Evolutionary conservation across 2,329 filamentous ascomycete genomes (phyloP).

Genomic region (Atkinsonella hypoxylon): DNA sequence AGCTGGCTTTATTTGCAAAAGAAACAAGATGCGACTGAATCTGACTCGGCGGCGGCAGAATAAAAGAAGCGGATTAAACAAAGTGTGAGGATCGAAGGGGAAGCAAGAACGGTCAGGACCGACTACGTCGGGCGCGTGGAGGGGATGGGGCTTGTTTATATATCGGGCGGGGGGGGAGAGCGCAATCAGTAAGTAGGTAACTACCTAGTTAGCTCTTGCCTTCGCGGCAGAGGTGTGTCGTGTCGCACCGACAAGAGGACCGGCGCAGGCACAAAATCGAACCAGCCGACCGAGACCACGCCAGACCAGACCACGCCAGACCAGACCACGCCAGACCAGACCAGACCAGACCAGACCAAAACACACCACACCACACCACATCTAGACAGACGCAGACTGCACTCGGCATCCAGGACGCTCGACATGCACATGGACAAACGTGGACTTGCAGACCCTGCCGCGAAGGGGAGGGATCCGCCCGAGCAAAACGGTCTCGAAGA

Average conservation of each 20-base stretch:
- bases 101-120: constrained; percentile 21
- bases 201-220: constrained; percentile 6
- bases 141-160: constrained; percentile 47
- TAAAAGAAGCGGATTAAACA: constrained; percentile 14
- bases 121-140: constrained; percentile 40
- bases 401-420: neutral
- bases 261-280: neutral
- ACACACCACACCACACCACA: neutral
- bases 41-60: constrained; percentile 11
- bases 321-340: neutral
- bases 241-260: constrained; percentile 1
- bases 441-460: neutral
- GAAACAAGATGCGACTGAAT: constrained; percentile 15
- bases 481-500: neutral
- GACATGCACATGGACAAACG: too few relatives aligned
- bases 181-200: constrained; percentile 36
- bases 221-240: constrained; percentile 1
- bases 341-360: neutral
- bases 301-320: neutral
- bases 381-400: neutral
- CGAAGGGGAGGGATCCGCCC: neutral
- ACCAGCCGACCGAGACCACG: neutral
- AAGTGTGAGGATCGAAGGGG: constrained; percentile 9
- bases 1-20: neutral
- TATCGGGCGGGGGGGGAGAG: constrained; percentile 42